Base-by-base conservation (phyloP, 1,284 basidiomycete species). In the Ceratobasidium sp. region DNA sequence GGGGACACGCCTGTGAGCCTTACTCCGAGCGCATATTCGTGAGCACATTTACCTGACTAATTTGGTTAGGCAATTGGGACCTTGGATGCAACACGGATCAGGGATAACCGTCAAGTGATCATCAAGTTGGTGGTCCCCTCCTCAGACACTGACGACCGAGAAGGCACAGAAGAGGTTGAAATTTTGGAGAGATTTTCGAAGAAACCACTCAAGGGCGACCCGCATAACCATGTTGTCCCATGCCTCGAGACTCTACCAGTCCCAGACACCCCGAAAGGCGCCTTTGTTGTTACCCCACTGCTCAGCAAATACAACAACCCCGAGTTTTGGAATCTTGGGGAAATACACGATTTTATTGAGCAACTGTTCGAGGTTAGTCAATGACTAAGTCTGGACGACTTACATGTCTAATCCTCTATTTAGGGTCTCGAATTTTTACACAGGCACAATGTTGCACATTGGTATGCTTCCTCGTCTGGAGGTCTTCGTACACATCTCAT, bases 361-460 rank as follows among this genome's bases (percentile, higher is more conserved):
- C 62, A 67, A 42, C 53, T 67, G n/a, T 67, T 67, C 52, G 62
- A 67, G 49, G 62, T 54, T n/a, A 4, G 62, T 29, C 22, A 15
- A 7, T 6, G 10, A 7, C 10, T 12, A 12, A 7, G 10, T 47
- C n/a, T 20, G 6, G 10, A 12, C n/a, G 20, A 20, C 10, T 10
- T 6, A 12, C 20, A 47, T 22, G n/a, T n/a, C n/a, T 47, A 47
- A 47, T 20, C 10, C 10, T 12, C 7, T 15, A 12, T 6, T 7
- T 53, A 53, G 50, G 50, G 50, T 12, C 27, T 53, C 8, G 50
- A 53, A 20, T 53, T 53, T 53, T 20, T 53, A 32, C 50, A 53
- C 27, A 32, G n/a, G n/a, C 6, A 53, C 29, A 20, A 53, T 20
- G 50, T 53, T 6, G 50, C 20, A 29, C 50, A 53, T 20, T 53